phyloP scores from a whole-genome alignment of 192 early-diverging fungal genomes.

The Coemansia sp. region DNA sequence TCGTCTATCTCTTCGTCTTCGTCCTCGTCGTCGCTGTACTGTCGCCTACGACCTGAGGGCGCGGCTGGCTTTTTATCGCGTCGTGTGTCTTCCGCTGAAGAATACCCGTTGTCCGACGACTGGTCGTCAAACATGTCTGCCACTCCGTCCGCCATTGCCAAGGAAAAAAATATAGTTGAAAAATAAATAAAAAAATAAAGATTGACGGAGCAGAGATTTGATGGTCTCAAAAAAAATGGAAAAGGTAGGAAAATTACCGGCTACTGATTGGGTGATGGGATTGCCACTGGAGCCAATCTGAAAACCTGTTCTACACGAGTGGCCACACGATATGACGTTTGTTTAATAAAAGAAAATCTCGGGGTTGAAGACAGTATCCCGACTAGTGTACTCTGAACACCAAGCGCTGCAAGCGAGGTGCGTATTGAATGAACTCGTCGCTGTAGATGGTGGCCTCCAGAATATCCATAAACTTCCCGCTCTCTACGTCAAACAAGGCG shows the following conservation, averaged over 20 bases:
- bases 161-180: not conserved
- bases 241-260: too few species aligned
- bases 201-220: too few species aligned
- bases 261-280: too few species aligned
- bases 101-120: slow-evolving; percentile 60
- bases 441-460: not conserved
- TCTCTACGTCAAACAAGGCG: not conserved
- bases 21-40: slow-evolving; percentile 26
- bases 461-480: not conserved
- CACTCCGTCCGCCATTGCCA: slow-evolving; percentile 58
- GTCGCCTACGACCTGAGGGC: slow-evolving; percentile 19
- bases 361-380: too few species aligned
- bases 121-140: slow-evolving; percentile 72
- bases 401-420: not conserved
- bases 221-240: too few species aligned
- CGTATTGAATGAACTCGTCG: not conserved
- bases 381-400: too few species aligned
- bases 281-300: too few species aligned
- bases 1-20: slow-evolving; percentile 39
- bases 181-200: too few species aligned
- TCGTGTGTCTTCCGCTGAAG: slow-evolving; percentile 3
- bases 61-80: slow-evolving; percentile 1
- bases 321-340: too few species aligned
- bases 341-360: too few species aligned
- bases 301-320: too few species aligned